Evolutionary conservation across 2,329 filamentous ascomycete genomes (phyloP).

Genomic region (Cytospora piceae): DNA sequence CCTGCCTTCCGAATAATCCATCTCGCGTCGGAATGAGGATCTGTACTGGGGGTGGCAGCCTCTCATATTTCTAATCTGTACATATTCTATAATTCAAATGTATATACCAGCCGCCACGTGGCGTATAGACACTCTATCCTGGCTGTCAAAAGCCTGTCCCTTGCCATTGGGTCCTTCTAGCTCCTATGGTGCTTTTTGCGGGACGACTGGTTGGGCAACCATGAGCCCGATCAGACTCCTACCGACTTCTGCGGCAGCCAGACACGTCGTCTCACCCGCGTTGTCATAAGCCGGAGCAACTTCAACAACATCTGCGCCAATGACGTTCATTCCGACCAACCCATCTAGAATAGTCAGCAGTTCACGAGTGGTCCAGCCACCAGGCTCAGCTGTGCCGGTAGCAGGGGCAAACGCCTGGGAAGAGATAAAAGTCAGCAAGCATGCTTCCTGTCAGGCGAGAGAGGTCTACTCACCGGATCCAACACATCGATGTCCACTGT

Average conservation of each 20-base stretch:
- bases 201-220: slow-evolving; percentile 13
- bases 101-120: not conserved
- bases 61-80: slow-evolving; percentile 3
- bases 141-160: not conserved
- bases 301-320: slow-evolving; percentile 81
- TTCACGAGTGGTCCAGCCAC: slow-evolving; percentile 80
- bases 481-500: slow-evolving; percentile 81
- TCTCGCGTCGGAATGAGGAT: not conserved
- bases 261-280: slow-evolving; percentile 66
- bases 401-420: slow-evolving; percentile 42
- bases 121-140: not conserved
- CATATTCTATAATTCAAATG: not conserved
- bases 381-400: slow-evolving; percentile 77
- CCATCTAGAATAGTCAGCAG: slow-evolving; percentile 74
- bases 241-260: slow-evolving; percentile 26
- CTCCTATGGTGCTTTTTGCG: not conserved
- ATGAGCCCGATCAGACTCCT: slow-evolving; percentile 20
- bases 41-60: not conserved
- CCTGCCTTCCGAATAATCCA: not conserved
- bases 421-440: slow-evolving; percentile 1
- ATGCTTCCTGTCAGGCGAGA: slow-evolving; percentile 45
- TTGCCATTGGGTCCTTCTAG: not conserved
- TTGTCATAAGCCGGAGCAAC: slow-evolving; percentile 79
- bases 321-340: slow-evolving; percentile 70
- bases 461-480: slow-evolving; percentile 55